Evolutionary conservation across 2,329 filamentous ascomycete genomes (phyloP), one percentile per base, ranked within the genome.

Genomic region (Colletotrichum orbiculare): DNA sequence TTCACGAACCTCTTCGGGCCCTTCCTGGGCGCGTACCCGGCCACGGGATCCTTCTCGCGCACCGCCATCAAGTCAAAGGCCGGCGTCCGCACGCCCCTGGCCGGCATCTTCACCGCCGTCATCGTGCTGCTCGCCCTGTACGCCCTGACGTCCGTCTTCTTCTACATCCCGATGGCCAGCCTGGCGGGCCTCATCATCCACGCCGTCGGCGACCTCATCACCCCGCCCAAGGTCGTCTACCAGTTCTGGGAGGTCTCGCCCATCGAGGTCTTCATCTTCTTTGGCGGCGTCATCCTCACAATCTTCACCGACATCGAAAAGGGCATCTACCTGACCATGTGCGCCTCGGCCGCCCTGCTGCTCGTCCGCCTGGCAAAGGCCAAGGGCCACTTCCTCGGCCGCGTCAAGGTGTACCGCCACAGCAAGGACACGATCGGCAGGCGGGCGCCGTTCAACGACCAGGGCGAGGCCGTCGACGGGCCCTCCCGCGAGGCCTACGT

Each of bases 31-130:
- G 80, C 78, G 3, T 82, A 81, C 52, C 74, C 79, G 8, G 79
- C 78, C 67, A 81, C 79, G 0, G 79, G 79, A 2, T 85, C 83
- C 0, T 85, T 85, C 71, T 81, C 81, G 11, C 88, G 92, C 13
- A 95, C 92, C 1, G 92, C 92, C 43, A 93, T 96, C 73, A 91
- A 95, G 72, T 92, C 91, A 4, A 95, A 95, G 76, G 91, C 92
- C 55, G 92, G 92, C 68, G 92, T 94, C 4, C 87, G 90, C 45
- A 95, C 91, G 0, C 92, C 92, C 0, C 82, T 95, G 43, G 92
- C 90, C 37, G 91, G 92, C 75, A 83, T 93, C 34, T 92, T 95
- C 70, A 95, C 91, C 38, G 92, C 91, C 0, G 64, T 91, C 35
- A 86, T 96, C 6, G 89, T 96, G 1, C 81, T 95, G 1, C 81